Base-by-base conservation (phyloP, 2,329 filamentous ascomycete species). In the Botryotinia calthae region DNA sequence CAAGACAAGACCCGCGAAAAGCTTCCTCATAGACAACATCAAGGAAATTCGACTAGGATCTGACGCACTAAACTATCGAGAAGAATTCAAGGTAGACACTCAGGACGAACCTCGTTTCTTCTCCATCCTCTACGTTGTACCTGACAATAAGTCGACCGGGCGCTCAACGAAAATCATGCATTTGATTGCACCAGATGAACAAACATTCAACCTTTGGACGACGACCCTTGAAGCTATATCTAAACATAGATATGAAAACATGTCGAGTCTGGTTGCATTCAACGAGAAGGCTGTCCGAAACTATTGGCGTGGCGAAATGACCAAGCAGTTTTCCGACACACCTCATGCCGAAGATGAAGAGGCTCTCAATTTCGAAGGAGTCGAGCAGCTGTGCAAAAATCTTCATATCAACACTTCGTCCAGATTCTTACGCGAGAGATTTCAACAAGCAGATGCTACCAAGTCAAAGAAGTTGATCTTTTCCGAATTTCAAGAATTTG, bases 1-100 rank as follows among this genome's bases (percentile, higher is more conserved):
- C 81, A 88, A 90, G 64, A 89, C 87, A 14, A 90, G 93, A 51
- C 90, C 92, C 1, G 88, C 90, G 37, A 98, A 98, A 81, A 90
- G 89, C 70, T 92, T 99, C 76, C 97, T 97, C 81, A 93, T 99
- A 75, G 96, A 99, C 79, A 94, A 98, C 81, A 95, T 99, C 79
- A 92, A 93, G 79, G 94, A 97, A 79, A 94, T 98, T 65, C 90
- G 95, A 75, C 89, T 91, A 48, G 94, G 93, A 28, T 88, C 88
- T 20, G 93, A 98, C 80, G 93, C 95, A 28, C 90, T 93, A 73
- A 95, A 97, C 80, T 97, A 97, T 81, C 91, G 93, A 59, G 90
- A 95, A 78, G 95, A 98, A 81, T 93, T 92, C 79, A 89, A 90
- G 56, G 84, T 96, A 34, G 84, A 90, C 0, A 87, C 91, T 69